phyloP scores from a whole-genome alignment of 352 stramenopile genomes.

The Phytophthora hibernalis region DNA sequence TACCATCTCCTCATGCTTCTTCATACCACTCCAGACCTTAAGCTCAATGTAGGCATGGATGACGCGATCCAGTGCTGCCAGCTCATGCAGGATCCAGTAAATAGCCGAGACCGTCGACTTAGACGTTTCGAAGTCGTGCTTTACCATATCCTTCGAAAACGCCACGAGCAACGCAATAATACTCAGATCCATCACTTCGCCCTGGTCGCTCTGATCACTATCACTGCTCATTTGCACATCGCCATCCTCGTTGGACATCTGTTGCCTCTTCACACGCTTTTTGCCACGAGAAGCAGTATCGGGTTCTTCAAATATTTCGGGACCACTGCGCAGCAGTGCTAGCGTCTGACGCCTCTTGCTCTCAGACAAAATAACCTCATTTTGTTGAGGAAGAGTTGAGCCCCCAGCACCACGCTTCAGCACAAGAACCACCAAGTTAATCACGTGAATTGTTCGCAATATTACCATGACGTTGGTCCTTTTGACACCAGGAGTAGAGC shows the following conservation, averaged over 20 bases:
- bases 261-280: constrained; percentile 76
- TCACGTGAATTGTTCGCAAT: constrained; percentile 65
- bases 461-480: constrained; percentile 76
- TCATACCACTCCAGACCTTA: constrained; percentile 70
- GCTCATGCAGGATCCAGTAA: constrained; percentile 82
- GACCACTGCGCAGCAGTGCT: constrained; percentile 57
- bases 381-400: constrained; percentile 17
- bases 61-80: constrained; percentile 56
- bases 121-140: constrained; percentile 78
- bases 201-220: constrained; percentile 60
- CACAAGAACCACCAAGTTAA: constrained; percentile 75
- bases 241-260: constrained; percentile 50
- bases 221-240: constrained; percentile 81
- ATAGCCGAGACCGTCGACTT: constrained; percentile 83
- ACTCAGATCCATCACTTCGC: constrained; percentile 69
- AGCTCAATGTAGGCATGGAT: constrained; percentile 66
- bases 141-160: constrained; percentile 73
- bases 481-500: constrained; percentile 36
- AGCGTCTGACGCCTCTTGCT: constrained; percentile 62
- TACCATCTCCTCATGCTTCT: constrained; percentile 60
- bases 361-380: constrained; percentile 46
- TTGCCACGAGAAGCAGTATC: constrained; percentile 57
- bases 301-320: constrained; percentile 67
- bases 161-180: constrained; percentile 66
- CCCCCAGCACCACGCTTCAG: constrained; percentile 45